These are phyloP conservation scores for Hansenula anomala DNA, from an alignment of 1,139 yeast genomes.

Conservation along the genomic window DNA sequence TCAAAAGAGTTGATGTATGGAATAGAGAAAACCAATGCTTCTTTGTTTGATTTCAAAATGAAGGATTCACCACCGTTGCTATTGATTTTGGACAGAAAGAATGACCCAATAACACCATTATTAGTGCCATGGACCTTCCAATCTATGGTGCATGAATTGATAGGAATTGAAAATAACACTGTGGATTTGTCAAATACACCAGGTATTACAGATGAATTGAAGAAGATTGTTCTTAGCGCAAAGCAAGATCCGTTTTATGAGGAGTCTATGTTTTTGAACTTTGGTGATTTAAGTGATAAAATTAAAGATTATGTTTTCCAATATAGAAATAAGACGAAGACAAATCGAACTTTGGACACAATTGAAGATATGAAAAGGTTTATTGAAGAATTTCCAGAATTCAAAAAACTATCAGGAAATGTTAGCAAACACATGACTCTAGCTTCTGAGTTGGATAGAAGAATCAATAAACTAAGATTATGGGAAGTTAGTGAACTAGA, in stretches of 20 bases:
- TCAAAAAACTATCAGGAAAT: constrained; percentile 78
- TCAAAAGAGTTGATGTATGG: constrained; percentile 65
- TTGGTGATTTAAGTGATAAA: constrained; percentile 90
- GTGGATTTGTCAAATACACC: constrained; percentile 52
- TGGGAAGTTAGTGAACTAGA: constrained; percentile 91
- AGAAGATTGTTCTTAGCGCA: constrained; percentile 58
- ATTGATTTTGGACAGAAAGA: constrained; percentile 75
- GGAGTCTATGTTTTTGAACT: constrained; percentile 81
- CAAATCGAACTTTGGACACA: constrained; percentile 65
- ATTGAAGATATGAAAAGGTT: constrained; percentile 86
- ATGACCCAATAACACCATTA: constrained; percentile 91
- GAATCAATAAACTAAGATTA: constrained; percentile 52
- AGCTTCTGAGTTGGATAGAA: constrained; percentile 78
- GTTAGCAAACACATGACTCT: constrained; percentile 92
- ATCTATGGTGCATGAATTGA: constrained; percentile 91
- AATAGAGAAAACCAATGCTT: constrained; percentile 51
- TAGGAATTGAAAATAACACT: constrained; percentile 77
- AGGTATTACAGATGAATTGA: constrained; percentile 38
- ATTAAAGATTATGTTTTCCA: constrained; percentile 82
- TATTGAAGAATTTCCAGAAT: constrained; percentile 91
- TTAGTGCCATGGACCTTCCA: constrained; percentile 97
- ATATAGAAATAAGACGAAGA: constrained; percentile 77
- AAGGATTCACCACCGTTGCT: constrained; percentile 71
- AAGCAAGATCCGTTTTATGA: constrained; percentile 72
- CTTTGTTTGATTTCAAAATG: constrained; percentile 59